A percentile compares a stretch with the other conserved stretches of the same genome.
Conservation (phyloP, 1,284 basidiomycete genomes). For the Cutaneotrichosporon daszewskae region DNA sequence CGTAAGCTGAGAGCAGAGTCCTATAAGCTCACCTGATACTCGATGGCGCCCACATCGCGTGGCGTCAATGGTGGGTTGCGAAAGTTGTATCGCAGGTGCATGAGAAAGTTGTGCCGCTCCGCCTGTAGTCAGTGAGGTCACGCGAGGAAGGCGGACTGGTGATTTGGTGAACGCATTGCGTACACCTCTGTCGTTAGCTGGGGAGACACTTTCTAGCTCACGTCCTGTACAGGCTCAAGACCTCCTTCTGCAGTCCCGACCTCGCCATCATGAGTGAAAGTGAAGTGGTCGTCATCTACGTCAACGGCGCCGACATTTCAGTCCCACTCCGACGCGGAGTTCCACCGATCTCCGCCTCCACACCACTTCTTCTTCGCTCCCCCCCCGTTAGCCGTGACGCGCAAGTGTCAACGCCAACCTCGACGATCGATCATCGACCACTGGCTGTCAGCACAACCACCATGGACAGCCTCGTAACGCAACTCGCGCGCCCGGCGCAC, state of each 20-base stretch:
- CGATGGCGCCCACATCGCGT: slow-evolving; percentile 47
- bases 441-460: neutral
- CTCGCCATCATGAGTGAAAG: slow-evolving; percentile 23
- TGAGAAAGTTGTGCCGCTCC: slow-evolving; percentile 29
- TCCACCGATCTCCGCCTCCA: neutral
- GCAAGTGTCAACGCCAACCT: slow-evolving; percentile 1
- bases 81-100: slow-evolving; percentile 46
- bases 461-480: slow-evolving; percentile 71
- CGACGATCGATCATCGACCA: neutral
- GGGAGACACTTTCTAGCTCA: neutral
- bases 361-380: neutral
- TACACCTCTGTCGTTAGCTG: slow-evolving; percentile 28
- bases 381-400: slow-evolving; percentile 2
- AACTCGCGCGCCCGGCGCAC: slow-evolving; percentile 53
- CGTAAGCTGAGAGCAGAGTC: neutral
- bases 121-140: slow-evolving; percentile 6
- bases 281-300: too few species aligned
- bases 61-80: slow-evolving; percentile 38
- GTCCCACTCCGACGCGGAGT: too few species aligned
- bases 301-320: too few species aligned
- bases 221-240: slow-evolving; percentile 40
- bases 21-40: slow-evolving; percentile 40
- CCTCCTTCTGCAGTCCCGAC: slow-evolving; percentile 46
- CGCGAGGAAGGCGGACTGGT: neutral
- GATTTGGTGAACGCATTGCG: slow-evolving; percentile 35